Base-by-base conservation (phyloP, 306 rosid species). In the Vigna radiata region DNA sequence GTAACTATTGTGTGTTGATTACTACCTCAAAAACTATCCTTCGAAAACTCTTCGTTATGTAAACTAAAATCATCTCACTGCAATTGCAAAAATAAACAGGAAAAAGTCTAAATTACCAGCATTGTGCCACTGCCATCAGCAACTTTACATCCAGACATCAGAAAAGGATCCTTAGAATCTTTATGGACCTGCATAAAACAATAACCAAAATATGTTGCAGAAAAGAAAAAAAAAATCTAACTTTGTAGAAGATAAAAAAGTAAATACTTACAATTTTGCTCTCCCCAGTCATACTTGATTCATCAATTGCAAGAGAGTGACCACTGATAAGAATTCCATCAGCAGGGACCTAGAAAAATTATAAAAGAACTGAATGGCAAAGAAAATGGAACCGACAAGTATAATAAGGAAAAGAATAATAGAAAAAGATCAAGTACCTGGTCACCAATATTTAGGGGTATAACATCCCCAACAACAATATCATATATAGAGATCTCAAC, bases 261-360 rank as follows among this genome's bases (percentile, higher is more conserved):
- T 25, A 68, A 79, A 76, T 66, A 78, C 97, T 90, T 79, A 92
- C 98, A 75, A 79, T 92, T 88, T 87, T 92, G 91, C 98, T 92
- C 90, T 95, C 97, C 76, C 98, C 98, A 8, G 98, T 95, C 97
- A 95, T 92, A 86, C 97, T 95, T 44, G 96, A 92, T 79, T 92
- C 97, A 79, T 95, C 98, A 75, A 95, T 86, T 25, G 97, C 88
- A 71, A 95, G 91, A 73, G 97, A 92, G 90, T 90, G 92, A 63
- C 97, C 98, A 75, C 77, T 69, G 55, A 95, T 86, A 62, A 95
- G 41, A 72, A 95, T 75, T 66, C 98, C 98, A 82, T 95, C 98
- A 36, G 98, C 96, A 50, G 97, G 98, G 49, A 95, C 97, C 98
- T 95, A 65, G 31, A 62, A 46, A 80, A 43, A 77, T 47, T 61